Base-by-base conservation (phyloP, 169 alveolate species). In the Babesia ovis region DNA sequence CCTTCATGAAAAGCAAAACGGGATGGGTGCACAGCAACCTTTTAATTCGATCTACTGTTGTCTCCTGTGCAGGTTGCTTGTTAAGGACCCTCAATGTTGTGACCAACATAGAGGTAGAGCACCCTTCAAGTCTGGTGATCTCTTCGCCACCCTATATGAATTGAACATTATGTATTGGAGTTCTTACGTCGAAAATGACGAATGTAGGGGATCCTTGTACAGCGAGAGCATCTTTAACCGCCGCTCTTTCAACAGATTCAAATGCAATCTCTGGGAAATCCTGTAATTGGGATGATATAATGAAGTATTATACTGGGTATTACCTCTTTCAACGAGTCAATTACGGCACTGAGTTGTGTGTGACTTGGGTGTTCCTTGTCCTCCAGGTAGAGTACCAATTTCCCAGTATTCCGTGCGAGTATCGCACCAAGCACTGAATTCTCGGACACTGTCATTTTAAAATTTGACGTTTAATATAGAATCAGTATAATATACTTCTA, bases 1-100 rank as follows among this genome's bases (percentile, higher is more conserved):
- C 95, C 80, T 91, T 91, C 90, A 91, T 91, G 79, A 91, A 91
- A 2, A 91, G 45, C 58, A 89, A 68, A 27, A 91, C 68, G 12
- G 77, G 87, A 54, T 89, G 62, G 45, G 79, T 83, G 43, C 77
- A 62, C 27, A 89, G 45, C 59, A 89, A 68, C 22, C 84, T 39
- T 46, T 85, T 83, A n/a, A 81, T 70, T 37, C 72, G 70, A 2
- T 81, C 89, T 48, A 45, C 31, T 11, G 81, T 51, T 2, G 61
- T 48, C 67, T 66, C 84, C 31, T 37, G 74, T 0, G 87, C n/a
- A 1, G 37, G 23, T 42, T n/a, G 61, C 27, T 37, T 43, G 54
- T n/a, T 57, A 83, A 83, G 68, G 23, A 75, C 83, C 37, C 87
- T 35, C 9, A 79, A 68, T 23, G 62, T 25, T 11, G 70, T 71